A percentile compares a stretch with the other conserved stretches of the same genome.
Conservation (phyloP, 106 monocot genomes). For the Gastrodia elata region DNA sequence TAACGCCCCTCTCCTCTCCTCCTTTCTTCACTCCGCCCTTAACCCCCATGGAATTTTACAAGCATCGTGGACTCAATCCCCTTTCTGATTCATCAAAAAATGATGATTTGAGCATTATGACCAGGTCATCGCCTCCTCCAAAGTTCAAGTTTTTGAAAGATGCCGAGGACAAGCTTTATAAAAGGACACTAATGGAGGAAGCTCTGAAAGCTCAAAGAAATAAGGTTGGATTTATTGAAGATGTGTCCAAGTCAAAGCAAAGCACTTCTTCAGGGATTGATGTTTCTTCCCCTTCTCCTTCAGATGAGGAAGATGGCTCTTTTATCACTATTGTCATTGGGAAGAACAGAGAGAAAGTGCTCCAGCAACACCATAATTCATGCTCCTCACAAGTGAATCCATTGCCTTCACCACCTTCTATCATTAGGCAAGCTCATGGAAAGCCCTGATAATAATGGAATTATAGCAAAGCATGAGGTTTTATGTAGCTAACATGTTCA, state of each 20-base stretch:
- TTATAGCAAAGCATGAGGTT: constrained; percentile 1
- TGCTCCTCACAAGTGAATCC: constrained; percentile 14
- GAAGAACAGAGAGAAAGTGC: constrained; percentile 8
- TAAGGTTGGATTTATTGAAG: not conserved
- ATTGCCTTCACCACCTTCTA: constrained; percentile 7
- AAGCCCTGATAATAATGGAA: not conserved
- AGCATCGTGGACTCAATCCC: constrained; percentile 35
- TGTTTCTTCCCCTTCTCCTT: not conserved
- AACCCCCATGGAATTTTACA: constrained; percentile 27
- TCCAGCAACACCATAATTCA: not conserved
- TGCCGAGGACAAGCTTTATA: constrained; percentile 87
- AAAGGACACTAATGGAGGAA: constrained; percentile 53
- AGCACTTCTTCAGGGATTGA: not conserved
- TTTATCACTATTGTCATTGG: constrained; percentile 19
- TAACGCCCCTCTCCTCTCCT: constrained; percentile 73
- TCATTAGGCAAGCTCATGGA: not conserved
- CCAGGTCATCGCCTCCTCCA: constrained; percentile 43
- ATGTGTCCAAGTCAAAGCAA: not conserved
- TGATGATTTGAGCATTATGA: constrained; percentile 5
- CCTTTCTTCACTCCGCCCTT: constrained; percentile 37
- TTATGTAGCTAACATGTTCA: not conserved
- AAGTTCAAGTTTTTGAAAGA: constrained; percentile 90
- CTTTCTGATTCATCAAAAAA: constrained; percentile 40
- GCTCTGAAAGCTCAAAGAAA: constrained; percentile 21
- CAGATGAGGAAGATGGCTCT: constrained; percentile 15